Evolutionary conservation across 768 basidiomycete genomes (phyloP), one percentile per base, ranked within the genome.

Genomic region (Coprinellus aureogranulatus): DNA sequence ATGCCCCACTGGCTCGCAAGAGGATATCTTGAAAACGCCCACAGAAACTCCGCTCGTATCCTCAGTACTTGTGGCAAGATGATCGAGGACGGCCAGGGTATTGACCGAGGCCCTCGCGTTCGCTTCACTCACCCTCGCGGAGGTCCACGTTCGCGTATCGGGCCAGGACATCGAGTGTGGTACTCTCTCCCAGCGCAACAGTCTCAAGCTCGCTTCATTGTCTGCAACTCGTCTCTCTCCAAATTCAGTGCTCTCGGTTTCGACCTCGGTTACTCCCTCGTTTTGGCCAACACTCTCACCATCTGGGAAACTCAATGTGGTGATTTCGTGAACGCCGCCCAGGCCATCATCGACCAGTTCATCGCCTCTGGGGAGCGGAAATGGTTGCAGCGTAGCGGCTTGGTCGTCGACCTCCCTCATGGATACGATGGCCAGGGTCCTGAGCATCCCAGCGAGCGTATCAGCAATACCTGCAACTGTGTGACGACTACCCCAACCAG

Each of bases 281-380:
- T 98, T 54, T 96, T 94, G 14, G 97, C 96, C 20, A 87, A 93
- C 67, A 79, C 86, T 26, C 80, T 99, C 62, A 93, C 93, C 16
- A 88, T 99, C 67, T 99, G 96, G 97, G 97, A 98, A 71, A 97
- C 96, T 16, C 96, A 98, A 71, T 95, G 98, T 67, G 96, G 96
- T 69, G 96, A 98, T 75, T 98, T 98, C 70, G 94, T 90, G 31
- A 98, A 98, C 77, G 95, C 92, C 64, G 96, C 95, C 2, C 96
- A 98, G 72, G 89, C 88, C 70, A 96, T 98, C 72, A 97, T 99
- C 65, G 96, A 99, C 69, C 97, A 99, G 73, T 99, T 98, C 78
- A 92, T 99, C 61, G 93, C 94, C 22, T 88, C 96, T 25, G 96
- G 97, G 40, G 96, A 99, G 75, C 81, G 94, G 61, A 99, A 99